Conservation (phyloP, 129 eudicot species). For the Lactuca sativa region DNA sequence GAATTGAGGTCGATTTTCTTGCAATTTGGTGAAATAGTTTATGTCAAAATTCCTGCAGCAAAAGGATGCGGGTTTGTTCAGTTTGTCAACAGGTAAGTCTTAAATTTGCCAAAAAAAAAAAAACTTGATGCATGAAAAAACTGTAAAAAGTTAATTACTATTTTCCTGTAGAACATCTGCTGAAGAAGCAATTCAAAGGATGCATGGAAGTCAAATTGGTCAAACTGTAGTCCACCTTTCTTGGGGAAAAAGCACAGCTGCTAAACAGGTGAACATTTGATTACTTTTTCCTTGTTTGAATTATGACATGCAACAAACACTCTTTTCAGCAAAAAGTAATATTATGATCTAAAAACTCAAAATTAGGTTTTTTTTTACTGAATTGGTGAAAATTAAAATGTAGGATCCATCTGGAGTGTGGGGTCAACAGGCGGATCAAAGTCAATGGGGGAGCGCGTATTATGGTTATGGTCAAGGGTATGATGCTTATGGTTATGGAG, state of each 20-base stretch:
- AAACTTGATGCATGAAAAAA: neutral
- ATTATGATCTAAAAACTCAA: neutral
- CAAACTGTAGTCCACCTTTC: slow-evolving; percentile 86
- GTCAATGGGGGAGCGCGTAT: slow-evolving; percentile 76
- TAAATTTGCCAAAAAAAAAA: slow-evolving; percentile 3
- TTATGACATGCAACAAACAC: slow-evolving; percentile 6
- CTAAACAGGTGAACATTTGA: slow-evolving; percentile 57
- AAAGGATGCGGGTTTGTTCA: slow-evolving; percentile 96
- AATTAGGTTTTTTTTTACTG: neutral
- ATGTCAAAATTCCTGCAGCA: slow-evolving; percentile 79
- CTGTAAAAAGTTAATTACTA: slow-evolving; percentile 5
- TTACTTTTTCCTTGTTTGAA: neutral
- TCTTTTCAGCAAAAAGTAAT: neutral
- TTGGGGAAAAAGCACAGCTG: slow-evolving; percentile 83
- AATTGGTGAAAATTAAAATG: slow-evolving; percentile 15
- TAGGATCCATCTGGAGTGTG: slow-evolving; percentile 66
- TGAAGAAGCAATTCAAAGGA: slow-evolving; percentile 94
- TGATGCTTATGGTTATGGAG: slow-evolving; percentile 91
- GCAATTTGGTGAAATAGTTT: slow-evolving; percentile 85
- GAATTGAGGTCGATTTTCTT: slow-evolving; percentile 82
- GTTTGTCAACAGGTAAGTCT: slow-evolving; percentile 67
- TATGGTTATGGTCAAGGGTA: slow-evolving; percentile 97
- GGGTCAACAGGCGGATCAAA: slow-evolving; percentile 73
- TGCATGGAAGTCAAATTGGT: slow-evolving; percentile 88
- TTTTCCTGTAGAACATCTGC: slow-evolving; percentile 62